Percentiles rank a stretch among this genome's conserved stretches.
phyloP scores from a whole-genome alignment of 2,329 filamentous ascomycete genomes.

The Bretziella fagacearum region DNA sequence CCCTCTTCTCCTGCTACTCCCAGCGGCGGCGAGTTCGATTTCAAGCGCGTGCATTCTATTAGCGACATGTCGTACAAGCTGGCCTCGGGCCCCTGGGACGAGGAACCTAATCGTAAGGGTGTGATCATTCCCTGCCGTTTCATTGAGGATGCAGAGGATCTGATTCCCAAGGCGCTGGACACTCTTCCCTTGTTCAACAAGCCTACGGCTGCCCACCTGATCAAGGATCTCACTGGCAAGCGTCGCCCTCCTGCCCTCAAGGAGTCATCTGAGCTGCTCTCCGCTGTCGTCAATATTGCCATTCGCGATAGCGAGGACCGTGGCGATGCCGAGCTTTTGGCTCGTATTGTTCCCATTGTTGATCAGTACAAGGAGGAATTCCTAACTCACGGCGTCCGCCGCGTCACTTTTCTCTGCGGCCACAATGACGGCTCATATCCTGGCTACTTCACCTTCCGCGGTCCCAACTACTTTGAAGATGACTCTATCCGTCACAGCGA shows the following conservation, averaged over 20 bases:
- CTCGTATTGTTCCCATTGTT: constrained; percentile 59
- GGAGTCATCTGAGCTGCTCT: constrained; percentile 56
- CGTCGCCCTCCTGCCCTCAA: constrained; percentile 40
- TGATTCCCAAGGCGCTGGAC: constrained; percentile 69
- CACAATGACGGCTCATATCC: constrained; percentile 89
- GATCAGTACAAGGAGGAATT: constrained; percentile 73
- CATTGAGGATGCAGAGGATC: constrained; percentile 83
- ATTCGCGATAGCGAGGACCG: constrained; percentile 73
- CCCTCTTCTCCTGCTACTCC: constrained; percentile 75
- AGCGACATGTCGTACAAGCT: constrained; percentile 83
- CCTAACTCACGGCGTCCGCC: constrained; percentile 62
- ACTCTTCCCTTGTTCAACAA: constrained; percentile 48
- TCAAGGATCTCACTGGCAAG: constrained; percentile 58
- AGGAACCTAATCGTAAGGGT: constrained; percentile 75
- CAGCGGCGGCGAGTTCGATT: constrained; percentile 36
- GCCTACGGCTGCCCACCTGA: constrained; percentile 37
- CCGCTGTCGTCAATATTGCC: constrained; percentile 82
- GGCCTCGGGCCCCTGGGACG: constrained; percentile 38
- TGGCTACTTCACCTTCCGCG: constrained; percentile 96
- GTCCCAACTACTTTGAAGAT: constrained; percentile 76
- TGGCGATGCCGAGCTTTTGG: constrained; percentile 65
- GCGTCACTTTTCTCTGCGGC: constrained; percentile 90
- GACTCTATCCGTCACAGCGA: constrained; percentile 93
- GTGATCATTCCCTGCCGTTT: constrained; percentile 88
- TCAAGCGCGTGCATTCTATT: constrained; percentile 82